A percentile compares a stretch with the other conserved stretches of the same genome.
Evolutionary conservation across 139 green algal genomes (phyloP).

Genomic region (Axilococcus clingmanii): DNA sequence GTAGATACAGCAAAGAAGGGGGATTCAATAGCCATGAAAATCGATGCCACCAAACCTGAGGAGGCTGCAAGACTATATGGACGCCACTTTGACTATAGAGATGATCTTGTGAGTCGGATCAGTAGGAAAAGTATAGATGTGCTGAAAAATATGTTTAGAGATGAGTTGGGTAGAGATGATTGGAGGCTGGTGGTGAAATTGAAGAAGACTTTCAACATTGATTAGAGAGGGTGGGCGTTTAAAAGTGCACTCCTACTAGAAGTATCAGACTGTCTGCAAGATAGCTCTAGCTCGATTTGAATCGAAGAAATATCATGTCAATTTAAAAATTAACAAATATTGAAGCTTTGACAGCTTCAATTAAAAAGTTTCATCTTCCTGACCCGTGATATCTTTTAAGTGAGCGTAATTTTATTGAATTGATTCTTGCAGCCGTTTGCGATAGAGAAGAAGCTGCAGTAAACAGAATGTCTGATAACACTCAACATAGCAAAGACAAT

Average conservation of each 20-base stretch:
- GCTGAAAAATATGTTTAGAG: conserved; percentile 74
- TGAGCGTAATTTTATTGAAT: too few relatives aligned
- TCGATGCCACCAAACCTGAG: conserved; percentile 65
- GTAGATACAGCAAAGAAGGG: conserved; percentile 70
- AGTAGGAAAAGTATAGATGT: conserved; percentile 70
- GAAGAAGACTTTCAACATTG: conserved; percentile 51
- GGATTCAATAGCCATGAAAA: conserved; percentile 93
- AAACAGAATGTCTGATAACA: too few relatives aligned
- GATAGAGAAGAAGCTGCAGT: too few relatives aligned
- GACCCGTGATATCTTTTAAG: too few relatives aligned
- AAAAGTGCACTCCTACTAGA: neutral
- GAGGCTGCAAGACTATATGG: conserved; percentile 78
- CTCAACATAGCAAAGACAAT: too few relatives aligned
- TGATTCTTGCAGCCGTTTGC: too few relatives aligned
- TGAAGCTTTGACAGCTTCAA: too few relatives aligned
- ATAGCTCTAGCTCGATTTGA: neutral
- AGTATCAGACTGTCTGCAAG: neutral
- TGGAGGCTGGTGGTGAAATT: conserved; percentile 88
- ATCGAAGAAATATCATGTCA: neutral
- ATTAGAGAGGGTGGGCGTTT: neutral
- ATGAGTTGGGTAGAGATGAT: conserved; percentile 90
- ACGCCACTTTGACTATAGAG: conserved; percentile 87
- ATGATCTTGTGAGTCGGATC: conserved; percentile 65
- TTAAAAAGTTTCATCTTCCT: too few relatives aligned
- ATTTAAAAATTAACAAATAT: neutral